Base-by-base conservation (phyloP, 331 rosid genomes). In the Malus hybrid region DNA sequence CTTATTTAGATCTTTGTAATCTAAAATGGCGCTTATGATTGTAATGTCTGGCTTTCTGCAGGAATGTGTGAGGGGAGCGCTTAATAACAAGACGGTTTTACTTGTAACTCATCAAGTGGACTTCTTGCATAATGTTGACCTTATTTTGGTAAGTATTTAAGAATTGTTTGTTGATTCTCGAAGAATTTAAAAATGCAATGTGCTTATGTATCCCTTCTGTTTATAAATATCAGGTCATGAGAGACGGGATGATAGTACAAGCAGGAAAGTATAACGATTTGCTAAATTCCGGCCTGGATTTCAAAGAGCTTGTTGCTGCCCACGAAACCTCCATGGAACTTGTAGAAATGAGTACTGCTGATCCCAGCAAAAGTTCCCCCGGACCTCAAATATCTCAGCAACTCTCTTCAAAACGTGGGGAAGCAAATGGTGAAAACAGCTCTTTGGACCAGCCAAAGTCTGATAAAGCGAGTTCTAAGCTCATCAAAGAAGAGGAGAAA, bases 91-190 rank as follows among this genome's bases (percentile, higher is more conserved):
- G 88, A 93, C 97, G 15, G 18, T 93, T 71, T 61, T 93, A 78
- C 90, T 91, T 26, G 97, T 91, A 18, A 93, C 98, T 20, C 98
- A 93, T 75, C 98, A 93, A 88, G 96, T 93, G 18, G 98, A 93
- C 79, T 93, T 93, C 87, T 83, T 93, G 73, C 96, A 91, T 30
- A 91, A 91, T 79, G 93, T 85, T 73, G 91, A 93, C 77, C 90
- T 84, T 63, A 89, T 93, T 69, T 7, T 87, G 81, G 98, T 89
- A 86, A 77, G 89, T 62, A 19, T 36, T 13, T 14, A 7, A 7
- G 12, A 53, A 48, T 10, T 2, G 33, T 19, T 50, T 7, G 22
- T 7, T 39, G 46, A 53, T 18, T 53, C 48, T 63, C 22, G 22
- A 63, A 18, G 30, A 44, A 74, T 7, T 66, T 62, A 13, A 16